Base-by-base conservation (phyloP, 371 early-diverging fungal species). In the Smittium mucronatum region DNA sequence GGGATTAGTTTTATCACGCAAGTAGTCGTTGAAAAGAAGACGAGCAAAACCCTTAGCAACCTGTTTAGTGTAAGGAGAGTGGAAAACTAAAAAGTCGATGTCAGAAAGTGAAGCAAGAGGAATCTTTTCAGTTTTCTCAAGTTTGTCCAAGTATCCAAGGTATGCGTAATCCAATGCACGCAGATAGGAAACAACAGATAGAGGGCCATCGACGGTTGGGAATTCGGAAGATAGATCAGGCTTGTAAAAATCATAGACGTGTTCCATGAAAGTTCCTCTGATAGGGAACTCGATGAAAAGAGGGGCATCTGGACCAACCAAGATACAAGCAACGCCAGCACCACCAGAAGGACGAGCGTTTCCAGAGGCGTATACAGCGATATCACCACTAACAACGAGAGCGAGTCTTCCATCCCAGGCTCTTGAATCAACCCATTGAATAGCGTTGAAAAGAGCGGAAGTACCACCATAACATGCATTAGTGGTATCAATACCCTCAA, bases 391-490 rank as follows among this genome's bases (percentile, higher is more conserved):
- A 69, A 98, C 93, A 34, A 94, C 98, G 58, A 98, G 84, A 34
- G 91, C 93, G 72, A 85, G 80, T 66, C 92, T 90, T 72, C 95
- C 95, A 74, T 96, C 96, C 91, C 93, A 96, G 60, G 88, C 85
- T 2, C 90, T 87, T 28, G 91, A 90, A 76, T 95, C 94, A 69
- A 95, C 76, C 98, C 98, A 99, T 85, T 94, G 90, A 76, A 96
- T 80, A 59, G 96, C 88, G 78, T 95, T 94, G 83, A 97, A 93
- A 72, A 99, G 87, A 47, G 97, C 95, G 73, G 87, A 88, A 59
- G 97, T 95, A 71, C 97, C 99, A 73, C 99, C 98, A 75, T 97
- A 97, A 85, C 99, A 99, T 34, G 99, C 99, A 76, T 97, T 97
- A 78, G 92, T 95, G 69, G 93, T 95, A 75, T 96, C 97, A 69